Base-by-base conservation (phyloP, 257 asterid species). In the Verbena officinalis region DNA sequence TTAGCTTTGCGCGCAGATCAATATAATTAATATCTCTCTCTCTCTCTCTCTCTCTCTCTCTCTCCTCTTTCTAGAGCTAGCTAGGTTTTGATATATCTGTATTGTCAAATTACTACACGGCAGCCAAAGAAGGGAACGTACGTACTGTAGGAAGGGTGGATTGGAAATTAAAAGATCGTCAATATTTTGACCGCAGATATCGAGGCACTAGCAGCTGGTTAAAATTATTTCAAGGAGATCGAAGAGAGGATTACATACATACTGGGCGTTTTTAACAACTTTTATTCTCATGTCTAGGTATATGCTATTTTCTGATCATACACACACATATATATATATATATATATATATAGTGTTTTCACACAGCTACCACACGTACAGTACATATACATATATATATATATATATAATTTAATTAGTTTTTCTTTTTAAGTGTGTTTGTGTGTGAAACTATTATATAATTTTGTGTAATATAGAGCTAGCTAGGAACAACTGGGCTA, bases 151-250 rank as follows among this genome's bases (percentile, higher is more conserved):
- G 59, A 48, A 54, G 23, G 20, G 42, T 23, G 33, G 44, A 23
- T n/a, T n/a, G n/a, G n/a, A n/a, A n/a, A n/a, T n/a, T n/a, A 23
- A 67, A 67, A 56, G 46, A 54, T 55, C 65, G 69, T n/a, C n/a
- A n/a, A n/a, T 54, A 72, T 83, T 43, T 88, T 88, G 95, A 88
- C 95, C 83, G 81, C 91, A 84, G 77, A 77, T 73, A 77, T 64
- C 95, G 86, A 90, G 96, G 90, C 81, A 74, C n/a, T n/a, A n/a
- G 16, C 2, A 2, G 50, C 20, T 43, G 73, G 68, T 81, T 52
- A 48, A 75, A 67, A 73, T 76, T 76, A 4, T 36, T 76, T 73
- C 78, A 80, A 55, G 33, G 33, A 5, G 33, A 27, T 2, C 4
- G 33, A 27, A 27, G 33, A 27, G 33, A 27, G 69, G 39, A 70